Conservation (phyloP, 768 basidiomycete species). For the Amanita molliuscula region DNA sequence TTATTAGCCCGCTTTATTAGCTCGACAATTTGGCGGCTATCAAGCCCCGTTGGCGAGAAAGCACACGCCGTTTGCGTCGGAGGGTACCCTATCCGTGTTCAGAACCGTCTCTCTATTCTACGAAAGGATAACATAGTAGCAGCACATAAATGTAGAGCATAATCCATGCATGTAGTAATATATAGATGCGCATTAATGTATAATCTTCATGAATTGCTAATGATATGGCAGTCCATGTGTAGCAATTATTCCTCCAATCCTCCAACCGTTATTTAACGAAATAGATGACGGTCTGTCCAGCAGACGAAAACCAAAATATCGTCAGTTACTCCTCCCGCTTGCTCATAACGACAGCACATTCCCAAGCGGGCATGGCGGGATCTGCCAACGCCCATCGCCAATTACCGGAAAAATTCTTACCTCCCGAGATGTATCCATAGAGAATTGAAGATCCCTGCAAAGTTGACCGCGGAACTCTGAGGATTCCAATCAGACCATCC, state of each 20-base stretch:
- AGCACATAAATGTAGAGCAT: background rate
- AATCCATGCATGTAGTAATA: background rate
- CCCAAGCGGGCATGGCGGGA: conserved; percentile 39
- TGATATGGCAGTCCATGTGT: background rate
- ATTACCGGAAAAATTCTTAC: conserved; percentile 58
- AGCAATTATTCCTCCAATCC: background rate
- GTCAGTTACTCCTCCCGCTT: conserved; percentile 21
- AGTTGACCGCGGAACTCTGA: conserved; percentile 19
- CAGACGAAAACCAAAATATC: background rate
- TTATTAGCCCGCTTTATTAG: background rate
- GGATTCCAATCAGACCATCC: conserved; percentile 49
- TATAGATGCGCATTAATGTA: background rate
- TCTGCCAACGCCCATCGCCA: conserved; percentile 49
- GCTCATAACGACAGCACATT: conserved; percentile 57
- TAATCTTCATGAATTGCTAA: background rate
- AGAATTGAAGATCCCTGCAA: conserved; percentile 34
- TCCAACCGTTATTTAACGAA: background rate
- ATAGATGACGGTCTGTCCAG: background rate
- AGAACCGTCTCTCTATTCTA: background rate
- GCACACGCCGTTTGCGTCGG: background rate
- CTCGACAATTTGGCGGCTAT: background rate
- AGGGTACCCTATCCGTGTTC: background rate
- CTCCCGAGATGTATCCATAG: conserved; percentile 62
- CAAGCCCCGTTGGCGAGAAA: background rate
- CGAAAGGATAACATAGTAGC: background rate